These are phyloP conservation scores for Termitomyces sp. DNA, from an alignment of 768 basidiomycete species.

Conservation along the genomic window DNA sequence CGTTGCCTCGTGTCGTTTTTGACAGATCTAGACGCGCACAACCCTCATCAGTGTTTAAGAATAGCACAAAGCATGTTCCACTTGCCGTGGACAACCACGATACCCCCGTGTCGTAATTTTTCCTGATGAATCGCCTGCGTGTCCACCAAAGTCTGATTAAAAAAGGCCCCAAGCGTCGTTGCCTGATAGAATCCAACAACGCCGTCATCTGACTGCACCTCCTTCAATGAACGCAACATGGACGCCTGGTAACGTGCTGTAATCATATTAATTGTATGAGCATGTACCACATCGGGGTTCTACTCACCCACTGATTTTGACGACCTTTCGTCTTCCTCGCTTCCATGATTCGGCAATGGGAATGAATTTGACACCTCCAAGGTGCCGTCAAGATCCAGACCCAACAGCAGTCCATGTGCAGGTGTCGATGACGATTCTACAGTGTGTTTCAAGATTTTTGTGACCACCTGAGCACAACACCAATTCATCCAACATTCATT, in stretches of 20 bases:
- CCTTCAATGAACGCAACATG: slow-evolving; percentile 84
- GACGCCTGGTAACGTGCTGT: slow-evolving; percentile 76
- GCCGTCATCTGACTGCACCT: slow-evolving; percentile 88
- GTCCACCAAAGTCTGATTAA: slow-evolving; percentile 75
- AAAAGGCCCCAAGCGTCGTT: slow-evolving; percentile 80
- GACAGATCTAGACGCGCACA: slow-evolving; percentile 55
- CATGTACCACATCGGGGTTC: not conserved
- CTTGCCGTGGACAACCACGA: slow-evolving; percentile 81
- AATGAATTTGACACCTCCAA: slow-evolving; percentile 92
- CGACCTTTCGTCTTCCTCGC: slow-evolving; percentile 82
- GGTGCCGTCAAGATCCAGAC: slow-evolving; percentile 87
- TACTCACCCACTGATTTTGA: slow-evolving; percentile 65
- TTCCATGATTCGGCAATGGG: slow-evolving; percentile 66
- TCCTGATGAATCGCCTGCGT: slow-evolving; percentile 84
- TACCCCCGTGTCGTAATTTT: slow-evolving; percentile 78
- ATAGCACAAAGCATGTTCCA: slow-evolving; percentile 1
- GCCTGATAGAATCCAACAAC: slow-evolving; percentile 95
- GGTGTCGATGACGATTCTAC: slow-evolving; percentile 70
- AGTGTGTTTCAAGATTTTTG: slow-evolving; percentile 92
- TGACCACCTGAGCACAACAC: slow-evolving; percentile 59
- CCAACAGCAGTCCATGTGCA: slow-evolving; percentile 81
- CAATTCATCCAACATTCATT: not conserved
- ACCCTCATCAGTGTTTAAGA: not conserved
- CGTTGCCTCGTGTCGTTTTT: slow-evolving; percentile 74
- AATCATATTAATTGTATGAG: slow-evolving; percentile 7